Evolutionary conservation across 2,329 filamentous ascomycete genomes (phyloP).

Genomic region (Colletotrichum sp.): DNA sequence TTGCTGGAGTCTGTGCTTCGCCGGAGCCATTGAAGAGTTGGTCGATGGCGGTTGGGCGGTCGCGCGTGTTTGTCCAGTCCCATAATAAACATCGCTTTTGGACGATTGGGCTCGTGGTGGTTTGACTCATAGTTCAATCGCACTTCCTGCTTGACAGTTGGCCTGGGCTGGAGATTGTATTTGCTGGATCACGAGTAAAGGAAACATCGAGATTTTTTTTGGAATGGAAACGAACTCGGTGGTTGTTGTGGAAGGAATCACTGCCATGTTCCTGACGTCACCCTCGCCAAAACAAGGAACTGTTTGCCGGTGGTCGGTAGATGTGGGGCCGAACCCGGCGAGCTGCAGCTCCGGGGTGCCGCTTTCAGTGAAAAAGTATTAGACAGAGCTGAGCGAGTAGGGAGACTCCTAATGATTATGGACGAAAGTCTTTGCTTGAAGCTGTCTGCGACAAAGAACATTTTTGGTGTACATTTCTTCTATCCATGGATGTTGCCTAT

Average conservation of each 20-base stretch:
- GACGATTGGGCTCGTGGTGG: not conserved
- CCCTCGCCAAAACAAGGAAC: not conserved
- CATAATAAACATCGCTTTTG: slow-evolving; percentile 44
- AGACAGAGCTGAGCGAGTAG: not conserved
- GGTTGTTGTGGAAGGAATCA: not conserved
- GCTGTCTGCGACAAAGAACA: no score
- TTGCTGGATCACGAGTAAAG: not conserved
- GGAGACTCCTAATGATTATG: not conserved
- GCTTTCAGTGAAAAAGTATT: not conserved
- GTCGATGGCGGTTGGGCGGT: slow-evolving; percentile 36
- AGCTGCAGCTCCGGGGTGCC: not conserved
- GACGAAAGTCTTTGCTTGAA: rapidly evolving
- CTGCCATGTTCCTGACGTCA: not conserved
- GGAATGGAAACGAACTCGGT: not conserved
- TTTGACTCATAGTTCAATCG: not conserved
- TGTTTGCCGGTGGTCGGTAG: not conserved
- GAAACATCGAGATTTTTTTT: not conserved
- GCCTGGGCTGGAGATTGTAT: not conserved
- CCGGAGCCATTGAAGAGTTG: slow-evolving; percentile 28
- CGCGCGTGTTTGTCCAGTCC: slow-evolving; percentile 46
- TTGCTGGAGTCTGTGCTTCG: slow-evolving; percentile 1
- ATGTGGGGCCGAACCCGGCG: not conserved
- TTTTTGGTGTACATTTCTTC: no score
- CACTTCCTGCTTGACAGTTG: not conserved
- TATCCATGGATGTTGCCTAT: not conserved